Base-by-base conservation (phyloP, 2,329 filamentous ascomycete species). In the Arthroderma sp. region DNA sequence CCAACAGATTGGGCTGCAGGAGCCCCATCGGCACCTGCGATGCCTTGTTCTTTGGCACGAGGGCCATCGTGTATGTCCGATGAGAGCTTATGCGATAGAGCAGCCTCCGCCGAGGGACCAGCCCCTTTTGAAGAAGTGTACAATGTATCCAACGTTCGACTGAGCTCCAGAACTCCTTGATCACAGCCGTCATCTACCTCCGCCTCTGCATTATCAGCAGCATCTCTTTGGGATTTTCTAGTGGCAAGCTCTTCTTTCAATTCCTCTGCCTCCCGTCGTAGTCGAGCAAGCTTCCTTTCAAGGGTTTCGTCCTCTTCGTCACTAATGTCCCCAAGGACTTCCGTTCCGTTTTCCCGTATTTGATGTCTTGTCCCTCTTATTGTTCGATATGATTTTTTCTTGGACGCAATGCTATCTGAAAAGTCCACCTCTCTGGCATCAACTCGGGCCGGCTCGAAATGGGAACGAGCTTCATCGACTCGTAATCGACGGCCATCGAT, bases 351-450 rank as follows among this genome's bases (percentile, higher is more conserved):
- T 37, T 71, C 69, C 52, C 67, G 64, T 67, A 67, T 67, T 58
- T 83, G 79, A 55, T 81, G 79, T 61, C 84, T 80, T 59, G 83
- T 80, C 54, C 86, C 81, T 52, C 79, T 87, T 5, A 86, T 85
- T 37, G 84, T 84, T 63, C 83, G 84, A 75, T 96, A 96, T 23
- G 88, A 88, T 71, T 87, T 88, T 61, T 88, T 82, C 70, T 91
- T 91, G 51, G 83, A 83, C 59, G 83, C 84, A 38, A 97, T 84
- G 56, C 91, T 85, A 71, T 96, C 91, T 1, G 91, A 95, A 70
- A 96, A 93, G 71, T 96, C 88, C 23, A 86, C 88, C 21, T 86
- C 83, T 55, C 80, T 79, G 4, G 89, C 85, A 67, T 95, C 87
- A 33, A 95, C 82, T 41, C 82, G 80, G 8, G 86, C 78, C 1